Percentiles rank a stretch among this genome's conserved stretches.
These are phyloP conservation scores for Xylariaceae sp. DNA, from an alignment of 2,329 filamentous ascomycete species.

Conservation along the genomic window DNA sequence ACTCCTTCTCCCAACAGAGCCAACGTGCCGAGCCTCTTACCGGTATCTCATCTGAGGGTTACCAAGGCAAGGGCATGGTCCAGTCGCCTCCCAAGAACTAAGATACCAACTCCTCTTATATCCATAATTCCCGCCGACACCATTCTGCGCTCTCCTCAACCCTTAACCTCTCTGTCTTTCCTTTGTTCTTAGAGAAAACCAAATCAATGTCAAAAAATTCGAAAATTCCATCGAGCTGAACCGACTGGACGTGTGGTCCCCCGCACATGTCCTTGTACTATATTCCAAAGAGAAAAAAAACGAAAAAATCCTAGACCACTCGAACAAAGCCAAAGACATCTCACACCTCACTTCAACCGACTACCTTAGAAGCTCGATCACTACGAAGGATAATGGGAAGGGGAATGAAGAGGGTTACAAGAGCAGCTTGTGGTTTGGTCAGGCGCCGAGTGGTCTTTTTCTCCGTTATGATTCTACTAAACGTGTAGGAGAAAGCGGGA, in stretches of 20 bases:
- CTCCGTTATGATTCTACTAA: not conserved
- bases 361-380: not conserved
- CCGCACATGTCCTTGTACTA: constrained; percentile 20
- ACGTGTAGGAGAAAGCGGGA: not conserved
- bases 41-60: constrained; percentile 75
- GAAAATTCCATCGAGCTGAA: constrained; percentile 19
- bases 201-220: constrained; percentile 17
- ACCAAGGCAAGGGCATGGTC: constrained; percentile 73
- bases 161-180: too few species aligned
- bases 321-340: too few species aligned
- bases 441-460: not conserved
- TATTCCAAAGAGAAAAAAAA: too few species aligned
- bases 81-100: constrained; percentile 60
- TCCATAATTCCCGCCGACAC: constrained; percentile 19
- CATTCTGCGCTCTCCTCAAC: constrained; percentile 15
- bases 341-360: not conserved
- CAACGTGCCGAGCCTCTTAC: constrained; percentile 85
- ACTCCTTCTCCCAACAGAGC: constrained; percentile 44
- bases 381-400: constrained; percentile 3
- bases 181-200: constrained; percentile 37
- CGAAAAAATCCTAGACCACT: too few species aligned
- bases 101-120: constrained; percentile 10
- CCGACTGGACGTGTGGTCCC: constrained; percentile 7
- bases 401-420: constrained; percentile 1
- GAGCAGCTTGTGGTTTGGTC: too few species aligned